phyloP scores from a whole-genome alignment of 2,329 filamentous ascomycete genomes.

The Clarireedia homoeocarpa region DNA sequence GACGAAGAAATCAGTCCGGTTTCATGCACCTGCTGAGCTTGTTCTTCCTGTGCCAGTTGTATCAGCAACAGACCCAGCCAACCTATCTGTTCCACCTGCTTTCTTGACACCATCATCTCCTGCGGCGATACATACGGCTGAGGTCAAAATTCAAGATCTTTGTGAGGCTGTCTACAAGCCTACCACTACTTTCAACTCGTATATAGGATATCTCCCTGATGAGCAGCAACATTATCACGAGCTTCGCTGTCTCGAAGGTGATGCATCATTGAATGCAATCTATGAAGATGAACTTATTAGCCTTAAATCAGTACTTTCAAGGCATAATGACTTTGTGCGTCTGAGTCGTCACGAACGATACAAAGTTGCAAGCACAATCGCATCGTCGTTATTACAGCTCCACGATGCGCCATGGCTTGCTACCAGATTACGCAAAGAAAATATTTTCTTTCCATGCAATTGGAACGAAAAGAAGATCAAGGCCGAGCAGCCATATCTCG shows the following conservation, averaged over 20 bases:
- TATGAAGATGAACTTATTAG: conserved; percentile 3
- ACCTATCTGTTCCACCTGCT: not conserved
- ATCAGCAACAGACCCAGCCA: not conserved
- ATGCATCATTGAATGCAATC: not conserved
- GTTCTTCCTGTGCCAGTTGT: not conserved
- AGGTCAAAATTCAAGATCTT: conserved; percentile 15
- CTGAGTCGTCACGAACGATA: conserved; percentile 18
- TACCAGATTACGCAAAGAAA: conserved; percentile 16
- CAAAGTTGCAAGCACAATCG: conserved; percentile 19
- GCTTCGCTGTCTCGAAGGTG: conserved; percentile 1
- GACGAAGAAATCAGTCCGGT: conserved; percentile 9
- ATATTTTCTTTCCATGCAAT: conserved; percentile 20
- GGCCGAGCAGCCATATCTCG: conserved; percentile 18
- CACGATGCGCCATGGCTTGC: conserved; percentile 21
- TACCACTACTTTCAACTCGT: not conserved
- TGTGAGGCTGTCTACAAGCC: conserved; percentile 11
- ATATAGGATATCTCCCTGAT: conserved; percentile 15
- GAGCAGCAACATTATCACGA: conserved; percentile 12
- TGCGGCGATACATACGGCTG: not conserved
- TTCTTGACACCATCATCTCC: not conserved
- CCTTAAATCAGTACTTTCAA: conserved; percentile 15
- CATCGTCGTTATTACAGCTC: conserved; percentile 21
- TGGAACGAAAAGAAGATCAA: conserved; percentile 8
- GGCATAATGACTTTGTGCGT: not conserved
- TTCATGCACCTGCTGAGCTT: not conserved